phyloP scores from a whole-genome alignment of 768 basidiomycete species.

The Mycena sanguinolenta region DNA sequence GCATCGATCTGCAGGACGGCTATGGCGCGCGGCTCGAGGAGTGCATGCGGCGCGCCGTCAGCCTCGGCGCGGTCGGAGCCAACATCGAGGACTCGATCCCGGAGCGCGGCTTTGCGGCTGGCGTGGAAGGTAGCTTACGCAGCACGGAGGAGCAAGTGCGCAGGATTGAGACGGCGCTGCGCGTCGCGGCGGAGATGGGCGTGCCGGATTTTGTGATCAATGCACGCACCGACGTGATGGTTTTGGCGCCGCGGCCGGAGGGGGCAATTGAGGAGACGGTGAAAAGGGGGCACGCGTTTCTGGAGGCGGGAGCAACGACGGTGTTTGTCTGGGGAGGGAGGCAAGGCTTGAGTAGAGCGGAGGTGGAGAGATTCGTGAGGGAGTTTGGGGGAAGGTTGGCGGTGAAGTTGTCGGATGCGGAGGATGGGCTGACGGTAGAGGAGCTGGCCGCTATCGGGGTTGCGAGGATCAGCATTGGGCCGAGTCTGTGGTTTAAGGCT shows the following conservation, averaged over 20 bases:
- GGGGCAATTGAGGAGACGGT: constrained; percentile 5
- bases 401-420: constrained; percentile 4
- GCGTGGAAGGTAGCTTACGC: background rate
- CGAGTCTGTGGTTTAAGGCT: background rate
- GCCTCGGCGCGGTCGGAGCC: constrained; percentile 4
- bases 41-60: constrained; percentile 1
- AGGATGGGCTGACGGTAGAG: no score
- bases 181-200: constrained; percentile 8
- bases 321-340: constrained; percentile 9
- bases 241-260: background rate
- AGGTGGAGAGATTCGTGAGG: constrained; percentile 4
- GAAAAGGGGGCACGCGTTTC: background rate
- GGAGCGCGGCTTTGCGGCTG: constrained; percentile 1
- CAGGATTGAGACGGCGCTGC: background rate
- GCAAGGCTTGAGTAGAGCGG: background rate
- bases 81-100: constrained; percentile 7
- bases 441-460: constrained; percentile 1
- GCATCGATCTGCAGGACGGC: constrained; percentile 5
- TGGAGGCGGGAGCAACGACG: constrained; percentile 6
- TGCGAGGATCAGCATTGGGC: constrained; percentile 7
- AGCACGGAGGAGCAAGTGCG: background rate
- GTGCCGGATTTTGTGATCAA: constrained; percentile 8
- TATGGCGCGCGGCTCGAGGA: background rate
- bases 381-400: background rate
- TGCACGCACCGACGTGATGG: constrained; percentile 5